Evolutionary conservation across 2,329 filamentous ascomycete genomes (phyloP), one percentile per base, ranked within the genome.

Genomic region (Aspergillus sp.): DNA sequence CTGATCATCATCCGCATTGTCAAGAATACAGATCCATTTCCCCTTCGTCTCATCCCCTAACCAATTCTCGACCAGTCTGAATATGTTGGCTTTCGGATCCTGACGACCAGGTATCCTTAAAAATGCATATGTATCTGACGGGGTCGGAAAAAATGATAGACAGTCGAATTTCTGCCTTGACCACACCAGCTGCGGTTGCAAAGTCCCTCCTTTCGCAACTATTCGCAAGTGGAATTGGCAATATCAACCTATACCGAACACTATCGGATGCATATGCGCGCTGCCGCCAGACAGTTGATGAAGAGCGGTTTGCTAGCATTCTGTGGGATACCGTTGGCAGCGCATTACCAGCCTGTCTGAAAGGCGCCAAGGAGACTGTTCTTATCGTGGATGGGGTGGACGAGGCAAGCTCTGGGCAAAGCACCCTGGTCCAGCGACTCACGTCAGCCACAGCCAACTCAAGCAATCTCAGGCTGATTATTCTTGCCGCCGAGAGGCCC

Each of bases 361-460:
- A 66, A 7, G 71, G 72, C 6, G 68, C 72, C 1, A 76, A 72
- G 55, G 71, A 77, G 34, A 64, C 79, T 0, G 71, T 79, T 9
- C 62, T 79, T 4, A 68, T 79, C 19, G 67, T 79, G 8, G 77
- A 79, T 49, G 77, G 76, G 11, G 59, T 75, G 6, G 77, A 79
- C 22, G 77, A 79, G 61, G 66, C 71, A 11, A 66, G 64, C 8
- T 70, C 72, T 54, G 74, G 72, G 1, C 73, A 78, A 49, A 28
- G 62, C 3, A 34, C 58, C 8, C 38, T 79, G 7, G 58, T 76
- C 13, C 54, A 73, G 23, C 70, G 67, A 23, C 66, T 79, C 2
- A 65, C 57, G 7, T 47, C 61, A 2, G 70, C 69, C 3, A 69
- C 66, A 6, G 28, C 62, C 19, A 66, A 72, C 7, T 64, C 63